These are phyloP conservation scores for Pyrenochaeta sp. DNA, from an alignment of 2,329 filamentous ascomycete genomes.

Conservation along the genomic window DNA sequence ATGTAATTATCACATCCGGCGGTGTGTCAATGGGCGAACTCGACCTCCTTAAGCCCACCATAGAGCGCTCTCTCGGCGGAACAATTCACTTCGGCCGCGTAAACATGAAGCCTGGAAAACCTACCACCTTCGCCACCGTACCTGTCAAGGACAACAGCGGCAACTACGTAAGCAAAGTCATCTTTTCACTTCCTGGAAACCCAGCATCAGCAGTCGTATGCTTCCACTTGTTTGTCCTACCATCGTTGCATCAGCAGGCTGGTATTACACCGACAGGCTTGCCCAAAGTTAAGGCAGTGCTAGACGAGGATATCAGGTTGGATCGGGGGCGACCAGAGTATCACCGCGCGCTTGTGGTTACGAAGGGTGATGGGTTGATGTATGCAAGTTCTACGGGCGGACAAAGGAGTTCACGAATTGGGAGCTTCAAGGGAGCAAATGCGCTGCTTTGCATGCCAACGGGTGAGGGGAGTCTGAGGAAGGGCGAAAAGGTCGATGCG, in stretches of 20 bases:
- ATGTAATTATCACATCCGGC: slow-evolving; percentile 89
- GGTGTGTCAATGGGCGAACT: slow-evolving; percentile 98
- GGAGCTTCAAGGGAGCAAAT: slow-evolving; percentile 89
- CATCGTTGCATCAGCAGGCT: slow-evolving; percentile 78
- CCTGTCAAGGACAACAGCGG: slow-evolving; percentile 65
- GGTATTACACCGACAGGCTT: slow-evolving; percentile 75
- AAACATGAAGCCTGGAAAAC: slow-evolving; percentile 97
- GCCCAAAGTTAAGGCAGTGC: slow-evolving; percentile 72
- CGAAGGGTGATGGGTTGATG: slow-evolving; percentile 70
- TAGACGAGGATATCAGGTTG: slow-evolving; percentile 76
- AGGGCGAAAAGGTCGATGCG: slow-evolving; percentile 77
- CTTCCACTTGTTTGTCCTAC: slow-evolving; percentile 92
- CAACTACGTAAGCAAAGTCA: slow-evolving; percentile 69
- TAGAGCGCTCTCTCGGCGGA: slow-evolving; percentile 87
- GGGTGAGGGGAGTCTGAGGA: slow-evolving; percentile 69
- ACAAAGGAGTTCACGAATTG: slow-evolving; percentile 88
- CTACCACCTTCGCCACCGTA: slow-evolving; percentile 94
- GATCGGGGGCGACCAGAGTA: slow-evolving; percentile 86
- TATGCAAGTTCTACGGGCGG: slow-evolving; percentile 84
- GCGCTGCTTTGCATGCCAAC: slow-evolving; percentile 79
- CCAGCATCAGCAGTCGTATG: slow-evolving; percentile 93
- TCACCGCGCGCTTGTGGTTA: slow-evolving; percentile 80
- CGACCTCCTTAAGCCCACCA: slow-evolving; percentile 93
- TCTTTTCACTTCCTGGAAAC: slow-evolving; percentile 94
- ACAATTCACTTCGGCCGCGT: slow-evolving; percentile 97